Evolutionary conservation across 2,329 filamentous ascomycete genomes (phyloP).

Genomic region (Coniochaeta prunicola): DNA sequence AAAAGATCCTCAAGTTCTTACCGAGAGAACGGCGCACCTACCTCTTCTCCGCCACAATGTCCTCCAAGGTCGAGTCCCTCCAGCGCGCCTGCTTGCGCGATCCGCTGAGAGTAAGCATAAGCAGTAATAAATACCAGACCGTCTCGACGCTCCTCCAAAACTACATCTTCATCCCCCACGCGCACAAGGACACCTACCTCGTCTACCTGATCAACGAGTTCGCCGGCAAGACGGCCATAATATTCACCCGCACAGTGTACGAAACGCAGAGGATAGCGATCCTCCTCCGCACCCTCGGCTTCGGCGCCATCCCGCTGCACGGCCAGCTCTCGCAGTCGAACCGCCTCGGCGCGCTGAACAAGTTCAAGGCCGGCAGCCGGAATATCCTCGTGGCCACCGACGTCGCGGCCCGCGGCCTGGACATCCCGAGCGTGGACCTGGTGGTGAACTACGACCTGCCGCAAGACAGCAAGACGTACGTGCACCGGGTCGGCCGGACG

Average conservation of each 20-base stretch:
- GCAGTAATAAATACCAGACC: constrained; percentile 79
- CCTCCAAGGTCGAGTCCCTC: constrained; percentile 83
- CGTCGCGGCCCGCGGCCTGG: constrained; percentile 85
- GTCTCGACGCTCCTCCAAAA: constrained; percentile 82
- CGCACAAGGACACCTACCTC: constrained; percentile 84
- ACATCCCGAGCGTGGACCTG: constrained; percentile 84
- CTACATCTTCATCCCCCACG: constrained; percentile 79
- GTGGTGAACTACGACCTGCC: constrained; percentile 84
- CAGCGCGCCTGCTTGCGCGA: constrained; percentile 84
- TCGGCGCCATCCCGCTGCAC: constrained; percentile 86
- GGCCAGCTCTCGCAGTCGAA: constrained; percentile 85
- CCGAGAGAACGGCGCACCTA: constrained; percentile 73
- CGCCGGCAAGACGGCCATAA: constrained; percentile 75
- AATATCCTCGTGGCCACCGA: constrained; percentile 90
- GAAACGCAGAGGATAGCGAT: constrained; percentile 84
- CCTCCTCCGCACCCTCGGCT: constrained; percentile 74
- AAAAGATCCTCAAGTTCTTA: constrained; percentile 87
- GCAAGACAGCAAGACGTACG: constrained; percentile 80
- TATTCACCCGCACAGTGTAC: constrained; percentile 88
- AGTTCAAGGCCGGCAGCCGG: constrained; percentile 74
- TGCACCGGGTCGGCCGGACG: constrained; percentile 83
- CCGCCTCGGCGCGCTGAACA: constrained; percentile 79
- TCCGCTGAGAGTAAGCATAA: constrained; percentile 76
- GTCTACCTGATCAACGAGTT: constrained; percentile 82
- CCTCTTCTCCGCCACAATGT: constrained; percentile 93